These are phyloP conservation scores for Candida krabiensis DNA, from an alignment of 805 yeast genomes.

Conservation along the genomic window DNA sequence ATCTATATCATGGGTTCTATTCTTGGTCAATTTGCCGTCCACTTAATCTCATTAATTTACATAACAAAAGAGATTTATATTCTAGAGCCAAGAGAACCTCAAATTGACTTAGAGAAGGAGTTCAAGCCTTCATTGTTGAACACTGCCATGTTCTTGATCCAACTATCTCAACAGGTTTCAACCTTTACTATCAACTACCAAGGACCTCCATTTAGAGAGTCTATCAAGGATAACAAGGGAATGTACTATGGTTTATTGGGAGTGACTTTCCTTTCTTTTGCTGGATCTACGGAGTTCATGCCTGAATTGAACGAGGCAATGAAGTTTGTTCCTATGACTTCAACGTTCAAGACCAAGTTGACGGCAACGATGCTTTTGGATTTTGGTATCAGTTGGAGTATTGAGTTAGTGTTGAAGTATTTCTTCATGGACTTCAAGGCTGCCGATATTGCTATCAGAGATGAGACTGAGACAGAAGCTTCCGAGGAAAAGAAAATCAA, in stretches of 20 bases:
- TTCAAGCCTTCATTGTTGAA: constrained; percentile 89
- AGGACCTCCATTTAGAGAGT: constrained; percentile 95
- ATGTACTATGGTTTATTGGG: constrained; percentile 95
- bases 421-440: constrained; percentile 90
- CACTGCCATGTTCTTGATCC: constrained; percentile 93
- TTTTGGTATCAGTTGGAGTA: constrained; percentile 69
- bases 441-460: constrained; percentile 75
- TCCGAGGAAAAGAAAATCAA: constrained; percentile 11
- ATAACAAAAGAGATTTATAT: constrained; percentile 80
- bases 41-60: constrained; percentile 77
- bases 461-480: constrained; percentile 21
- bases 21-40: constrained; percentile 93
- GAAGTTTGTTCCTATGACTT: constrained; percentile 85
- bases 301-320: constrained; percentile 93
- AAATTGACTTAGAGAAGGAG: constrained; percentile 83
- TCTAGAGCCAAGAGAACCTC: constrained; percentile 90
- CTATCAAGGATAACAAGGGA: constrained; percentile 86
- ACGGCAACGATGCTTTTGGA: constrained; percentile 74
- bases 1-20: constrained; percentile 96
- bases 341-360: constrained; percentile 71
- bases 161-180: constrained; percentile 93
- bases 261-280: constrained; percentile 82
- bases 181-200: constrained; percentile 97
- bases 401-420: constrained; percentile 78
- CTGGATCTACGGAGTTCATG: constrained; percentile 91